Evolutionary conservation across 179 eudicot genomes (phyloP).

Genomic region (Silene vulgaris): DNA sequence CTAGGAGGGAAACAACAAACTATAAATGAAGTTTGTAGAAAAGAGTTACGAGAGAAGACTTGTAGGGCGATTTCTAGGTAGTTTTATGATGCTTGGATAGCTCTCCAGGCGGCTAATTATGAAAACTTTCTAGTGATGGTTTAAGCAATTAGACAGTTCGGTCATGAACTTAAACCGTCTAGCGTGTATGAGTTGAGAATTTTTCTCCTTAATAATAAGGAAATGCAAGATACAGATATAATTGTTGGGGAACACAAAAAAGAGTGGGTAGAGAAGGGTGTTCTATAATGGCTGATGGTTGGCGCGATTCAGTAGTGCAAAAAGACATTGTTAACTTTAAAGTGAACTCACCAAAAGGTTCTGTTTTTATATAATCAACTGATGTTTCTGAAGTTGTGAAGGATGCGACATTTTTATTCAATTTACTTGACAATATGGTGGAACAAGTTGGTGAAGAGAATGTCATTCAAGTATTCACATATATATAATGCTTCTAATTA

Average conservation of each 20-base stretch:
- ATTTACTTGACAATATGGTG: slow-evolving; percentile 3
- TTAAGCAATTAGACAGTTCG: slow-evolving; percentile 18
- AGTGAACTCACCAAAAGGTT: slow-evolving; percentile 2
- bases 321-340: slow-evolving; percentile 6
- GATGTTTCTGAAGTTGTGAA: not conserved
- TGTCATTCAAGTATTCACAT: not conserved
- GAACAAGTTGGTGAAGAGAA: slow-evolving; percentile 16
- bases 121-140: slow-evolving; percentile 9
- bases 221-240: not conserved
- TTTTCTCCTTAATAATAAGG: slow-evolving; percentile 15
- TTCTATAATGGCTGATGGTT: slow-evolving; percentile 27
- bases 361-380: not conserved
- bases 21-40: not conserved
- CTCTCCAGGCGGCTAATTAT: slow-evolving; percentile 11
- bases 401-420: slow-evolving; percentile 7
- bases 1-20: slow-evolving; percentile 11
- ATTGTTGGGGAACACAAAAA: slow-evolving; percentile 17
- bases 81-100: slow-evolving; percentile 18
- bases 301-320: slow-evolving; percentile 6
- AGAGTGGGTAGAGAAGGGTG: slow-evolving; percentile 24
- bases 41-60: slow-evolving; percentile 6
- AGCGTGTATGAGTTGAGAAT: slow-evolving; percentile 20
- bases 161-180: slow-evolving; percentile 18
- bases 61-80: slow-evolving; percentile 17
- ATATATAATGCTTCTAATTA: not conserved